Conservation (phyloP, 2,329 filamentous ascomycete genomes). For the Trichoderma semiorbis region DNA sequence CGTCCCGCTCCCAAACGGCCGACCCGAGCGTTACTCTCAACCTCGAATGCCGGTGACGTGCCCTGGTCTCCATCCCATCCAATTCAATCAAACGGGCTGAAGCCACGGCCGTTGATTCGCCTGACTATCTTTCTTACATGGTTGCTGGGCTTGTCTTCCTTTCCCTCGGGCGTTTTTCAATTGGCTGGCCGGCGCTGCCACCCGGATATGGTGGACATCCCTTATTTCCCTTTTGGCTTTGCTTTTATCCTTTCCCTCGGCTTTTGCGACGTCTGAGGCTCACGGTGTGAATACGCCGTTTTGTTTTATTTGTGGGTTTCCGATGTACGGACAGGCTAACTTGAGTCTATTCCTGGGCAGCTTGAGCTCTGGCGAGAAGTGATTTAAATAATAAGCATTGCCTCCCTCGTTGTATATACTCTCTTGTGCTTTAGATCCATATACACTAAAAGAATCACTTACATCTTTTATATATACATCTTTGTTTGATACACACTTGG, state of each 20-base stretch:
- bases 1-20: background rate
- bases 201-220: background rate
- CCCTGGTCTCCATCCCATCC: background rate
- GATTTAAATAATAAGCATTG: constrained; percentile 8
- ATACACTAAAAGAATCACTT: background rate
- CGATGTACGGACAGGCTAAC: background rate
- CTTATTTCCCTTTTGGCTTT: background rate
- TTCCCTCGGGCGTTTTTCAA: background rate
- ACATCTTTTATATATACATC: background rate
- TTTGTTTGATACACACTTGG: background rate
- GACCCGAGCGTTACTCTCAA: background rate
- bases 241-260: background rate
- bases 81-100: background rate
- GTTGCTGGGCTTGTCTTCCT: background rate
- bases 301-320: background rate
- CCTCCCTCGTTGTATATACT: background rate
- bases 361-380: background rate
- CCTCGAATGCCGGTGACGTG: background rate
- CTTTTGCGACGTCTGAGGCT: background rate
- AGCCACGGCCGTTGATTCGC: background rate
- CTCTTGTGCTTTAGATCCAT: background rate
- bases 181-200: background rate
- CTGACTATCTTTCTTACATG: background rate
- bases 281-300: background rate
- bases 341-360: background rate